These are phyloP conservation scores for Phyllostachys edulis DNA, from an alignment of 176 grass and related monocot species.

Conservation along the genomic window DNA sequence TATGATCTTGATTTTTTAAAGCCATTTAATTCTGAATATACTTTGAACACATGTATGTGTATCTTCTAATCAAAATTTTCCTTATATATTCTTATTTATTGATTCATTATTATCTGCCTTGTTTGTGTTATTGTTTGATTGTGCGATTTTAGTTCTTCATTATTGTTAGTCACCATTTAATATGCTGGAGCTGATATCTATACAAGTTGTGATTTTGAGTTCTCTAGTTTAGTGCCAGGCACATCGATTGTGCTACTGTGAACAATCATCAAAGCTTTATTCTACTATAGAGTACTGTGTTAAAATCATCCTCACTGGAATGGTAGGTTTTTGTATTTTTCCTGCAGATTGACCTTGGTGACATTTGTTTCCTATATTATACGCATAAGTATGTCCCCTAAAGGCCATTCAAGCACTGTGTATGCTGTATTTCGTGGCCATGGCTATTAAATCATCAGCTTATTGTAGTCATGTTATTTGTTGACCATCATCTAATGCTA, in stretches of 20 bases:
- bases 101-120: neutral
- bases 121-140: neutral
- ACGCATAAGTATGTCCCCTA: conserved; percentile 2
- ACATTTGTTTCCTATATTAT: neutral
- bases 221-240: neutral
- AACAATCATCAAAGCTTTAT: neutral
- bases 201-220: neutral
- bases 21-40: conserved; percentile 25
- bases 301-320: conserved; percentile 9
- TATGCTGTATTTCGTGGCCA: neutral
- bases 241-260: neutral
- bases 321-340: neutral
- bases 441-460: neutral
- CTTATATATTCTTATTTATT: neutral
- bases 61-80: neutral
- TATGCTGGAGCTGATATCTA: neutral
- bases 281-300: neutral
- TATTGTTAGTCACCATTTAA: neutral
- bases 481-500: neutral
- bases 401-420: neutral
- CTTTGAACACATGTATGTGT: neutral
- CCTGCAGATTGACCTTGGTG: neutral
- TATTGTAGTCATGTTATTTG: neutral
- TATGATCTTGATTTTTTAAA: conserved; percentile 9
- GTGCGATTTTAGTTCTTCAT: neutral